Evolutionary conservation across 495 filamentous ascomycete species (phyloP).

Genomic region (Talaromyces stipitatus): DNA sequence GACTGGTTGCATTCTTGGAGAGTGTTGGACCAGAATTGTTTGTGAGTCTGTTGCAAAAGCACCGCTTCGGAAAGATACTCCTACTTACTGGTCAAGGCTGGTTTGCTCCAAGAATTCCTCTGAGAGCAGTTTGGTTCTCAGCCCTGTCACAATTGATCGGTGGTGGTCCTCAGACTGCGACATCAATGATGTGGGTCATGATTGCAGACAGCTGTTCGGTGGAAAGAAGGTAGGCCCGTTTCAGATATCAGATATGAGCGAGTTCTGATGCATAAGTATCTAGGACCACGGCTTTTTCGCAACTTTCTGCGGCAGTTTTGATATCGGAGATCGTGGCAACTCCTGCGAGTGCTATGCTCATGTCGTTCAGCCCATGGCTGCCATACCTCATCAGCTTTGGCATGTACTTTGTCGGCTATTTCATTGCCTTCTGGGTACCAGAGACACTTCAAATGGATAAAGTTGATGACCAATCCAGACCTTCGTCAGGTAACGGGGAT

Average conservation of each 20-base stretch:
- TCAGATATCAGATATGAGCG: neutral
- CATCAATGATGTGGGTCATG: conserved; percentile 19
- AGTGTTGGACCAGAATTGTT: conserved; percentile 25
- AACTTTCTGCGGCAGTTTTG: conserved; percentile 13
- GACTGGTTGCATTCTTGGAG: conserved; percentile 23
- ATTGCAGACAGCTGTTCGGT: conserved; percentile 23
- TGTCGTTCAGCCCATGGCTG: conserved; percentile 18
- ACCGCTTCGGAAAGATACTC: neutral
- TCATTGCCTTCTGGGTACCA: conserved; percentile 29
- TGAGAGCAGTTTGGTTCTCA: conserved; percentile 24
- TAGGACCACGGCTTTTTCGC: conserved; percentile 21
- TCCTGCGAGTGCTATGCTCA: conserved; percentile 24
- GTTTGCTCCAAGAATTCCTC: conserved; percentile 14
- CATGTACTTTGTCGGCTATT: conserved; percentile 18
- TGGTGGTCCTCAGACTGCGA: conserved; percentile 18
- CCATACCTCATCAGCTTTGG: conserved; percentile 20
- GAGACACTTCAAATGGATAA: conserved; percentile 27
- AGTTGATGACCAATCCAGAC: neutral
- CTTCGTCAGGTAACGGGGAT: neutral
- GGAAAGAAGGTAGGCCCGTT: conserved; percentile 20
- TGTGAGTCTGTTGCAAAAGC: conserved; percentile 4
- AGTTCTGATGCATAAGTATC: neutral
- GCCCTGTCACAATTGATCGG: conserved; percentile 19
- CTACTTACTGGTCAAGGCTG: conserved; percentile 9
- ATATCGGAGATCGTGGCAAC: conserved; percentile 24